Conservation (phyloP, 176 grass and related monocot genomes). For the Guadua angustifolia region DNA sequence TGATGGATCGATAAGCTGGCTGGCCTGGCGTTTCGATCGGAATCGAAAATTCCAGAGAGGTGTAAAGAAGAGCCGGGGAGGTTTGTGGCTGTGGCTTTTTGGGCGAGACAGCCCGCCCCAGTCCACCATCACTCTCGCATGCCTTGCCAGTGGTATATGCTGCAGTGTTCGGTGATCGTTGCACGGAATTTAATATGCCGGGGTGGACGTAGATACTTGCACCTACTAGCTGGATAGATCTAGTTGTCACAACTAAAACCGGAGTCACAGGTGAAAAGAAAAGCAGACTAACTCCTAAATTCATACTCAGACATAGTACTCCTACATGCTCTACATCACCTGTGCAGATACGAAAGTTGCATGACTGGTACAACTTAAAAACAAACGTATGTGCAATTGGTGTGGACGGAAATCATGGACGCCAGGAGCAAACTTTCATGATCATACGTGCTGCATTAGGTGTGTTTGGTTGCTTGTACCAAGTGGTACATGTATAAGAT, state of each 20-base stretch:
- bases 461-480: no score
- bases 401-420: not conserved
- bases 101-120: not conserved
- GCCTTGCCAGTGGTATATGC: not conserved
- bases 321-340: not conserved
- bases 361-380: not conserved
- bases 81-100: no score
- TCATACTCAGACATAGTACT: not conserved
- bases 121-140: not conserved
- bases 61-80: no score
- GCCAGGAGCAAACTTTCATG: not conserved
- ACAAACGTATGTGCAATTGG: not conserved
- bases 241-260: not conserved
- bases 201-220: not conserved
- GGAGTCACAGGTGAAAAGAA: not conserved
- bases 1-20: not conserved
- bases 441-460: not conserved
- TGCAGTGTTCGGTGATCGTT: slow-evolving; percentile 34
- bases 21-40: no score
- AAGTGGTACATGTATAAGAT: no score
- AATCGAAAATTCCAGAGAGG: no score
- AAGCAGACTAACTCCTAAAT: not conserved
- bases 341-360: not conserved
- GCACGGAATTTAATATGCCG: slow-evolving; percentile 30
- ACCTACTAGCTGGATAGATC: not conserved